phyloP scores from a whole-genome alignment of 2,329 filamentous ascomycete genomes.

The Fusarium nurragi region DNA sequence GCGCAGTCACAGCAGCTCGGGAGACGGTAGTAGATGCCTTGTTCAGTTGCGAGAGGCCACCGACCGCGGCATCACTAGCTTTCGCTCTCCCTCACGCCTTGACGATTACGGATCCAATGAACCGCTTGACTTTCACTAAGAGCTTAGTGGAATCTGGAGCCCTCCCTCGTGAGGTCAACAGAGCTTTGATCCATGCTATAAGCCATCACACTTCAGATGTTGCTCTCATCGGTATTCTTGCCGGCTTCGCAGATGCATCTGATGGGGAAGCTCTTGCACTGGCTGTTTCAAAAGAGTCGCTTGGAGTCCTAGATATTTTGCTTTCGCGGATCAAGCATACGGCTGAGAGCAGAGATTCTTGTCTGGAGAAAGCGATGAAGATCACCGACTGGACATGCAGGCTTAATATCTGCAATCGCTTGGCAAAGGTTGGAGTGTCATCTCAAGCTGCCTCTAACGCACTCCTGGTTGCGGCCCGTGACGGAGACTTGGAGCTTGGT shows the following conservation, averaged over 20 bases:
- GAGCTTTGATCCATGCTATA: conserved; percentile 63
- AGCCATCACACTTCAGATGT: conserved; percentile 59
- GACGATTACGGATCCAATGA: conserved; percentile 60
- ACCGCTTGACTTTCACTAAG: conserved; percentile 61
- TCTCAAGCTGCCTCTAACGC: conserved; percentile 59
- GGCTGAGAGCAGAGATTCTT: conserved; percentile 50
- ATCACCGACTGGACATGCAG: conserved; percentile 53
- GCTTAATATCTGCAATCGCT: conserved; percentile 55
- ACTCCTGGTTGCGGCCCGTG: conserved; percentile 60
- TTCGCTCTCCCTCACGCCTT: conserved; percentile 63
- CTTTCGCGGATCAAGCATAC: conserved; percentile 52
- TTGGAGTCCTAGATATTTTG: conserved; percentile 59
- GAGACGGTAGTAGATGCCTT: conserved; percentile 60
- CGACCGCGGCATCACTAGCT: conserved; percentile 56
- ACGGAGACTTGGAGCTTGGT: conserved; percentile 63
- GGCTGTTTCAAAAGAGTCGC: conserved; percentile 57
- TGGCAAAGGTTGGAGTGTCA: conserved; percentile 59
- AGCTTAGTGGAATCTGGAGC: conserved; percentile 61
- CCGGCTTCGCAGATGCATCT: conserved; percentile 58
- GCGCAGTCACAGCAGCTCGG: conserved; percentile 59
- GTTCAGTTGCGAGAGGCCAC: conserved; percentile 51
- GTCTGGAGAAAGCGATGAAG: conserved; percentile 56
- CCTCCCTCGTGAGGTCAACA: conserved; percentile 58
- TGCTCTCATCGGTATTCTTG: conserved; percentile 57
- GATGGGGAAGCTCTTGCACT: conserved; percentile 60